A percentile compares a stretch with the other conserved stretches of the same genome.
phyloP scores from a whole-genome alignment of 108 stramenopile species.

The Skeletonema costatum region DNA sequence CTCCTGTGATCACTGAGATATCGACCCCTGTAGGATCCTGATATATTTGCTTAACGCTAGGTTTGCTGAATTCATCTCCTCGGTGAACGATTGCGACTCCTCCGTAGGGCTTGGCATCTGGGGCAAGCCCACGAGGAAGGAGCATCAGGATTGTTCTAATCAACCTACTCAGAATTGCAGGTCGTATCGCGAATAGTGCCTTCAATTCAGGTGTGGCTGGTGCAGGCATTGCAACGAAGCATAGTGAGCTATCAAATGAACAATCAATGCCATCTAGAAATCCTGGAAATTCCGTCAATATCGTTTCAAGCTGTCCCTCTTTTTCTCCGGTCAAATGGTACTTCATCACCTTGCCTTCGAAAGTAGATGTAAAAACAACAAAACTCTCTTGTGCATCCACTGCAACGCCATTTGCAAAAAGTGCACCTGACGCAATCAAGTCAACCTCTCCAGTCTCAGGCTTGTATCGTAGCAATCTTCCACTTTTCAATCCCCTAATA shows the following conservation, averaged over 20 bases:
- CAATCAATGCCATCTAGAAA: slow-evolving; percentile 68
- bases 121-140: slow-evolving; percentile 44
- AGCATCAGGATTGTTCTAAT: slow-evolving; percentile 58
- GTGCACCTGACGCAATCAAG: slow-evolving; percentile 47
- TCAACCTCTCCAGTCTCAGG: slow-evolving; percentile 63
- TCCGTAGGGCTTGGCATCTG: slow-evolving; percentile 39
- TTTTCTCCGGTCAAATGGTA: slow-evolving; percentile 58
- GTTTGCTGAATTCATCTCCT: slow-evolving; percentile 15
- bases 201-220: slow-evolving; percentile 5
- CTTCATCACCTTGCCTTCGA: slow-evolving; percentile 50
- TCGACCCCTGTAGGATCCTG: slow-evolving; percentile 73
- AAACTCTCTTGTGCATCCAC: slow-evolving; percentile 58
- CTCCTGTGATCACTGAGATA: slow-evolving; percentile 55
- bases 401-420: slow-evolving; percentile 76
- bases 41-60: slow-evolving; percentile 36
- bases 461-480: slow-evolving; percentile 67
- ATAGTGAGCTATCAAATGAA: slow-evolving; percentile 30
- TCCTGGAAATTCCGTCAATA: slow-evolving; percentile 53
- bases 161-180: slow-evolving; percentile 8
- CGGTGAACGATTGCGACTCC: slow-evolving; percentile 58
- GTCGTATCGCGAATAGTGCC: slow-evolving; percentile 38
- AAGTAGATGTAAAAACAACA: slow-evolving; percentile 55
- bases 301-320: slow-evolving; percentile 37
- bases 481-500: slow-evolving; percentile 50
- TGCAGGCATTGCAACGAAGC: slow-evolving; percentile 52